phyloP scores from a whole-genome alignment of 2,329 filamentous ascomycete genomes.

The Penicillium corylophilum region DNA sequence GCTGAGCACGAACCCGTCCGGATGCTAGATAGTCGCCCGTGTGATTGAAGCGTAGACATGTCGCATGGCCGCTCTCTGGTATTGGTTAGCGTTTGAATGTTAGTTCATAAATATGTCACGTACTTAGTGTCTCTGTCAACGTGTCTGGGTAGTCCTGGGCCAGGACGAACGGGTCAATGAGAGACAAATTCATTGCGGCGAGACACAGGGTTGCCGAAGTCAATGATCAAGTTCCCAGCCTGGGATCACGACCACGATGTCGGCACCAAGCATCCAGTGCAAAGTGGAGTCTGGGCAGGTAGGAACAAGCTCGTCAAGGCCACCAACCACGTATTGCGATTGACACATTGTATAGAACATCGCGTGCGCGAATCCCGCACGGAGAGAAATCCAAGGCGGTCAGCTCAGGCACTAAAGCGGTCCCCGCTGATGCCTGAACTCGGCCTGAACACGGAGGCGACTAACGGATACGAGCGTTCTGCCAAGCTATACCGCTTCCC shows the following conservation, averaged over 20 bases:
- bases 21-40: slow-evolving; percentile 93
- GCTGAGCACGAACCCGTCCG: slow-evolving; percentile 63
- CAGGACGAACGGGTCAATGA: slow-evolving; percentile 69
- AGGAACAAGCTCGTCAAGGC: not conserved
- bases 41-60: slow-evolving; percentile 81
- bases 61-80: slow-evolving; percentile 61
- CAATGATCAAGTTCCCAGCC: slow-evolving; percentile 21
- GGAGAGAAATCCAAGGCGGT: slow-evolving; percentile 13
- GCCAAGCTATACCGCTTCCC: slow-evolving; percentile 1
- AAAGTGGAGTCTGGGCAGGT: not conserved
- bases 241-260: slow-evolving; percentile 24
- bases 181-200: slow-evolving; percentile 64
- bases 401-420: slow-evolving; percentile 2
- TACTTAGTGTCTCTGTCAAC: slow-evolving; percentile 81
- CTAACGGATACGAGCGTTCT: not conserved
- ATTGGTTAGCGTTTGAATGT: slow-evolving; percentile 14
- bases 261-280: slow-evolving; percentile 28
- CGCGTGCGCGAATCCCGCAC: slow-evolving; percentile 1
- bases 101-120: slow-evolving; percentile 19
- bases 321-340: not conserved
- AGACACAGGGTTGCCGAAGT: not conserved
- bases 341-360: not conserved
- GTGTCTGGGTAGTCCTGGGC: slow-evolving; percentile 86
- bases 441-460: not conserved
- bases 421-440: slow-evolving; percentile 3